A percentile compares a stretch with the other conserved stretches of the same genome.
phyloP scores from a whole-genome alignment of 148 eudicot species.

The Vaccinium myrtillus region DNA sequence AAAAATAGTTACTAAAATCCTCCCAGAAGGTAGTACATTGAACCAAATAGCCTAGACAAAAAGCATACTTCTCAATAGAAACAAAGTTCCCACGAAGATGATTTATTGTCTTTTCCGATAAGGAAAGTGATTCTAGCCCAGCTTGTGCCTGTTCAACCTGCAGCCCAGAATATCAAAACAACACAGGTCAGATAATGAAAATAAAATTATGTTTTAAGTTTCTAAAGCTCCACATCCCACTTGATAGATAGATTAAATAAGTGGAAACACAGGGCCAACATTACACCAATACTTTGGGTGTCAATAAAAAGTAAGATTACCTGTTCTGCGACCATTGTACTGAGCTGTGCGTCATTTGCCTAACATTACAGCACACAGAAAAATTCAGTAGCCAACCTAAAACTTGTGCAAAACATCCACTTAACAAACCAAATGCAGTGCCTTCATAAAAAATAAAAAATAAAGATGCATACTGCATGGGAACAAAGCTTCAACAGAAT shows the following conservation, averaged over 20 bases:
- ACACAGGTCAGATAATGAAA: background rate
- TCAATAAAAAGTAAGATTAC: slow-evolving; percentile 32
- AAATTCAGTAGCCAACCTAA: slow-evolving; percentile 4
- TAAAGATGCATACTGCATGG: background rate
- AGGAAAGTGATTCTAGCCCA: slow-evolving; percentile 83
- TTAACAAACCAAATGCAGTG: background rate
- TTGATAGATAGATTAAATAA: background rate
- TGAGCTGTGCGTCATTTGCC: slow-evolving; percentile 99
- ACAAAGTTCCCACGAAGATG: slow-evolving; percentile 83
- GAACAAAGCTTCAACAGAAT: background rate
- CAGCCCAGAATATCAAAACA: slow-evolving; percentile 19
- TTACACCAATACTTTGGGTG: background rate
- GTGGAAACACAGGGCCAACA: slow-evolving; percentile 10
- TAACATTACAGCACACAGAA: slow-evolving; percentile 27
- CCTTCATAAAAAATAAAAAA: background rate
- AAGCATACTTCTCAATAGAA: slow-evolving; percentile 78
- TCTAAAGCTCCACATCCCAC: background rate
- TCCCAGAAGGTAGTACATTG: background rate
- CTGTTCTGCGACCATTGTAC: slow-evolving; percentile 99
- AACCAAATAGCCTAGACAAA: slow-evolving; percentile 4
- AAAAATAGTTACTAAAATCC: background rate
- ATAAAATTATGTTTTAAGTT: background rate
- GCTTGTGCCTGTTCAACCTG: slow-evolving; percentile 98
- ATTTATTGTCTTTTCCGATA: slow-evolving; percentile 70
- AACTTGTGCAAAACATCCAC: background rate